Evolutionary conservation across 2,329 filamentous ascomycete genomes (phyloP).

Genomic region (Apiospora phragmitis): DNA sequence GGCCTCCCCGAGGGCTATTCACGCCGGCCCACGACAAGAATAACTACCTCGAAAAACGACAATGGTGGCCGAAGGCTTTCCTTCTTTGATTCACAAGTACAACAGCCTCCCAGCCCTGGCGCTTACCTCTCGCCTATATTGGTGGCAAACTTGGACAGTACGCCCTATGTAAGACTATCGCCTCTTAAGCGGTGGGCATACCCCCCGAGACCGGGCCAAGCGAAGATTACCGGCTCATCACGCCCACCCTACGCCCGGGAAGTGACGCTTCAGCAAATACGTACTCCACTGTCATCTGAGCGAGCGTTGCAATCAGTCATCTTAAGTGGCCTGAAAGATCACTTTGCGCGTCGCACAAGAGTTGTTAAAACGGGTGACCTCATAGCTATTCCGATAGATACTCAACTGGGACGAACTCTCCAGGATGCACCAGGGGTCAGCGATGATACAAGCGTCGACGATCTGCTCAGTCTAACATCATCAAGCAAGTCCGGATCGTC

Average conservation of each 20-base stretch:
- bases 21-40: slow-evolving; percentile 59
- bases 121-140: slow-evolving; percentile 84
- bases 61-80: slow-evolving; percentile 52
- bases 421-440: slow-evolving; percentile 68
- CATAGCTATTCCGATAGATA: slow-evolving; percentile 86
- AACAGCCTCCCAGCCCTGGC: slow-evolving; percentile 56
- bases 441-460: slow-evolving; percentile 69
- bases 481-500: slow-evolving; percentile 36
- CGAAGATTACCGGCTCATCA: slow-evolving; percentile 55
- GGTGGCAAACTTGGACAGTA: slow-evolving; percentile 79
- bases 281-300: slow-evolving; percentile 86
- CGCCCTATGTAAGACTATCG: slow-evolving; percentile 77
- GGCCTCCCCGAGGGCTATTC: slow-evolving; percentile 78
- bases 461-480: slow-evolving; percentile 59
- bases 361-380: slow-evolving; percentile 86
- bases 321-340: slow-evolving; percentile 80
- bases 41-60: slow-evolving; percentile 54
- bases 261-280: slow-evolving; percentile 84
- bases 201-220: slow-evolving; percentile 51
- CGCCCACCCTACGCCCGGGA: slow-evolving; percentile 66
- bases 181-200: slow-evolving; percentile 59
- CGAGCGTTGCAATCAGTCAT: slow-evolving; percentile 81
- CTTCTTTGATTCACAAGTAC: slow-evolving; percentile 69
- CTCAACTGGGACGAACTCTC: slow-evolving; percentile 76
- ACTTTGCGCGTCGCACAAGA: slow-evolving; percentile 82